Conservation (phyloP, 352 stramenopile species). For the Globisporangium nodosum region DNA sequence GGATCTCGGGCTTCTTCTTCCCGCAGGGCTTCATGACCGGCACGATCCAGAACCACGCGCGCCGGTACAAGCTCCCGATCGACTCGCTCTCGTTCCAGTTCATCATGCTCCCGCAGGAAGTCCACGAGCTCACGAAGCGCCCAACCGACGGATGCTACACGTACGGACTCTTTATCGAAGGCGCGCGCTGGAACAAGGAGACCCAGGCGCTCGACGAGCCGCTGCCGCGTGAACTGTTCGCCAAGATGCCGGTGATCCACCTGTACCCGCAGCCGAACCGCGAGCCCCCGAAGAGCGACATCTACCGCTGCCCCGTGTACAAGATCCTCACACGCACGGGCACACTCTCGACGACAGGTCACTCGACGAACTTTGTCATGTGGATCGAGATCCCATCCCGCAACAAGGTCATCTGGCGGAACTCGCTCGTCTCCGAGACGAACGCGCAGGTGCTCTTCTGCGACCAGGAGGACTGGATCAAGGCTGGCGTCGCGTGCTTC, state of each 20-base stretch:
- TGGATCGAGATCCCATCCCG: slow-evolving; percentile 91
- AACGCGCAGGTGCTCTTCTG: slow-evolving; percentile 78
- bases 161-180: slow-evolving; percentile 87
- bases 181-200: slow-evolving; percentile 74
- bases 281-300: slow-evolving; percentile 37
- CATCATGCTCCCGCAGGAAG: slow-evolving; percentile 60
- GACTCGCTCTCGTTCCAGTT: slow-evolving; percentile 91
- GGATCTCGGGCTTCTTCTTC: slow-evolving; percentile 92
- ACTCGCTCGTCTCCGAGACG: slow-evolving; percentile 86
- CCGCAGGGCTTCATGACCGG: slow-evolving; percentile 90
- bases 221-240: slow-evolving; percentile 86
- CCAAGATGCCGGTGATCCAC: slow-evolving; percentile 79
- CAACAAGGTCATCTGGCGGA: slow-evolving; percentile 61
- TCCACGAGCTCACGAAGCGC: slow-evolving; percentile 45
- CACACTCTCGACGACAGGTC: slow-evolving; percentile 87
- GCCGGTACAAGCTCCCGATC: slow-evolving; percentile 86
- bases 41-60: slow-evolving; percentile 90
- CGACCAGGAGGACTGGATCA: slow-evolving; percentile 92
- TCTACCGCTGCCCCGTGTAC: slow-evolving; percentile 91
- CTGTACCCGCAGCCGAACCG: slow-evolving; percentile 69
- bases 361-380: slow-evolving; percentile 94
- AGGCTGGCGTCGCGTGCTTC: slow-evolving; percentile 91
- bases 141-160: slow-evolving; percentile 85
- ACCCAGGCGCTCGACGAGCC: slow-evolving; percentile 65
- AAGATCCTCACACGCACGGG: slow-evolving; percentile 89